A percentile compares a stretch with the other conserved stretches of the same genome.
These are phyloP conservation scores for Erysimum cheiri DNA, from an alignment of 441 rosid species.

Conservation along the genomic window DNA sequence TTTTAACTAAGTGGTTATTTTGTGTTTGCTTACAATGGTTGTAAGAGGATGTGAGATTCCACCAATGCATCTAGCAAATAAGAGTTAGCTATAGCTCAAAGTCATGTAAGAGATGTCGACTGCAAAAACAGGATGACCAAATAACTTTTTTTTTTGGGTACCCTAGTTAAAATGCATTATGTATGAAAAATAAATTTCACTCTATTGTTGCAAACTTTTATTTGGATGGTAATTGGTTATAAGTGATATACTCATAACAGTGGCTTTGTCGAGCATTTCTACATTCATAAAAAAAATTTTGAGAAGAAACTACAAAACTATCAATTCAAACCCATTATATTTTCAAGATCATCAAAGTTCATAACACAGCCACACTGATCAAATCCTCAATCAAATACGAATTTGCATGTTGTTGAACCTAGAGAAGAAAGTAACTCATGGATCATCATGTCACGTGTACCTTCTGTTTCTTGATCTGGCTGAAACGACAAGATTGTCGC, in stretches of 20 bases:
- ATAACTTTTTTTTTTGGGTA: no score
- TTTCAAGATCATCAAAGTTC: no score
- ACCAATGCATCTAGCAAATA: not conserved
- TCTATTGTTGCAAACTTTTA: no score
- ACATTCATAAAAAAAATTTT: no score
- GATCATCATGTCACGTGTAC: not conserved
- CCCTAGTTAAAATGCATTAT: no score
- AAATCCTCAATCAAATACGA: not conserved
- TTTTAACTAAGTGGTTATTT: not conserved
- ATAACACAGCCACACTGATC: not conserved
- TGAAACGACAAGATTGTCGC: conserved; percentile 5
- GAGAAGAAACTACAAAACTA: not conserved
- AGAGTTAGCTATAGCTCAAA: no score
- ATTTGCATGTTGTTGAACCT: not conserved
- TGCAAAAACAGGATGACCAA: not conserved
- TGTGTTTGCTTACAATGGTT: no score
- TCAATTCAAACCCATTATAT: not conserved
- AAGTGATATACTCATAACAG: no score
- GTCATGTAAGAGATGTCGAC: not conserved
- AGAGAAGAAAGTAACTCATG: not conserved
- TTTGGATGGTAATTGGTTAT: no score
- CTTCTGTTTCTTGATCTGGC: not conserved
- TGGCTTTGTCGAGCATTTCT: no score
- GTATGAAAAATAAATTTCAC: no score
- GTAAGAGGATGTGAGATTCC: not conserved